Base-by-base conservation (phyloP, 2,329 filamentous ascomycete genomes). In the Zasmidium cellare region DNA sequence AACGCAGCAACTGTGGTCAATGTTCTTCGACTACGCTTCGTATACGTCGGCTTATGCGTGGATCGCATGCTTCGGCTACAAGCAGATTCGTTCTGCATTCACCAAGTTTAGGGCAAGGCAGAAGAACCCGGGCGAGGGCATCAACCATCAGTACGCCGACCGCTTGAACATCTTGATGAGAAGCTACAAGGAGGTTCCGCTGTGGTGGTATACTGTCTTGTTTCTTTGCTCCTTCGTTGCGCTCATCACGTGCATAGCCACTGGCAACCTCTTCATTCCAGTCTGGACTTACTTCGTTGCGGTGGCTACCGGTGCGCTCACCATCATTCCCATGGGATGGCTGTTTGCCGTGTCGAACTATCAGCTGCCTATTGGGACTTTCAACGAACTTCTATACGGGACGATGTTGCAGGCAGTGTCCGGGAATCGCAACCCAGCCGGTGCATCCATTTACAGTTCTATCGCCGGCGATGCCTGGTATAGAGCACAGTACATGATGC, bases 11-110 rank as follows among this genome's bases (percentile, higher is more conserved):
- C 75, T 84, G 2, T 87, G 84, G 84, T 69, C 72, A 3, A 82
- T 83, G 60, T 85, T 85, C 71, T 86, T 85, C 67, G 82, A 83
- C 66, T 86, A 86, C 56, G 82, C 84, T 5, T 80, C 82, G 9
- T 82, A 84, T 56, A 77, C 82, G 1, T 85, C 83, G 1, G 82
- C 83, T 0, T 75, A 86, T 49, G 79, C 80, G 5, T 87, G 84
- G 83, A 82, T 85, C 68, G 72, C 72, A 2, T 78, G 84, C 0
- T 86, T 86, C 56, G 82, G 83, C 35, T 41, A 41, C 35, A 41
- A 41, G 35, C 35, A 41, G 35, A 41, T 41, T 14, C 7, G 7
- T 6, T 16, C 35, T 14, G 7, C 35, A 14, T 41, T 41, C n/a
- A 5, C 35, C 7, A 41, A 41, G 35, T 41, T 41, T 18, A 3